These are phyloP conservation scores for Globisporangium uncinulatum DNA, from an alignment of 352 stramenopile genomes.

Conservation along the genomic window DNA sequence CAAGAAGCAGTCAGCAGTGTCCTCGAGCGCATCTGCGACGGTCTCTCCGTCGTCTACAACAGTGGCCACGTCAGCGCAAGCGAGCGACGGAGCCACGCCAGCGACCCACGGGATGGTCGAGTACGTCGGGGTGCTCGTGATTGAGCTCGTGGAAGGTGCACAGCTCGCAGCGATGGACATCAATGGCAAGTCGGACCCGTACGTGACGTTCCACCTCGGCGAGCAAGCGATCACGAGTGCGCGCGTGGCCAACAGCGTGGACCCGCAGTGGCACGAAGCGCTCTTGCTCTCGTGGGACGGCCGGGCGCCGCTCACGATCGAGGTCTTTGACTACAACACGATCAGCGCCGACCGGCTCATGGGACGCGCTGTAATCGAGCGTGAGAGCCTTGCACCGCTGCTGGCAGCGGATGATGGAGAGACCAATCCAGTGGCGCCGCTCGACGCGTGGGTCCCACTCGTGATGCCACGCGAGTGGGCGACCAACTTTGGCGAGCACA, in stretches of 20 bases:
- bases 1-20: conserved; percentile 12
- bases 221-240: conserved; percentile 70
- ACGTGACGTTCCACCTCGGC: conserved; percentile 67
- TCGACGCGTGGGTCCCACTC: conserved; percentile 52
- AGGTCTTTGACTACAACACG: conserved; percentile 74
- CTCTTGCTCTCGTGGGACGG: conserved; percentile 81
- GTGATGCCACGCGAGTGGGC: conserved; percentile 68
- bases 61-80: not conserved
- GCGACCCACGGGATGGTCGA: conserved; percentile 67
- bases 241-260: conserved; percentile 61
- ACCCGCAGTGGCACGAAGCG: conserved; percentile 61
- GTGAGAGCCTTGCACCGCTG: conserved; percentile 32
- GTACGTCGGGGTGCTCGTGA: conserved; percentile 73
- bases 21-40: conserved; percentile 1
- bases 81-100: not conserved
- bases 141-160: conserved; percentile 61
- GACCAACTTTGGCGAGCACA: conserved; percentile 75
- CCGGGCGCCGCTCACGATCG: conserved; percentile 46
- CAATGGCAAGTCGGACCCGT: conserved; percentile 74
- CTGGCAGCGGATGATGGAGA: conserved; percentile 4
- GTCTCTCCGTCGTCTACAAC: not conserved
- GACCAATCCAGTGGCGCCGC: not conserved
- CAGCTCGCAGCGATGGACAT: conserved; percentile 67
- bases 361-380: conserved; percentile 47
- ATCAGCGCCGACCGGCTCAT: conserved; percentile 58